These are phyloP conservation scores for Geotrichum restrictum DNA, from an alignment of 1,139 yeast genomes.

Conservation along the genomic window DNA sequence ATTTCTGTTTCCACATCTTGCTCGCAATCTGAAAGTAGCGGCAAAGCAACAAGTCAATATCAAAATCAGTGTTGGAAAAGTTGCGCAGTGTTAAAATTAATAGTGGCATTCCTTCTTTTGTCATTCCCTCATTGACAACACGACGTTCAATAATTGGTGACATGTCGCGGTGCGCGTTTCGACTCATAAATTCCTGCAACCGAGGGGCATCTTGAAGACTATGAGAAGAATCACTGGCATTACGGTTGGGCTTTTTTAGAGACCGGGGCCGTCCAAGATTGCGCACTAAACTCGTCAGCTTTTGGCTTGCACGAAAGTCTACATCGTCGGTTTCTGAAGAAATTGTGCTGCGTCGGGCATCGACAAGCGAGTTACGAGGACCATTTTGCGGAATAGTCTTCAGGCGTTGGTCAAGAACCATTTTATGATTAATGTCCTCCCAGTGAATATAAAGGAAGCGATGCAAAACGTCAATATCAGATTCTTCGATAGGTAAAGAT, in stretches of 20 bases:
- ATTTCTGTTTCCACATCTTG: slow-evolving; percentile 71
- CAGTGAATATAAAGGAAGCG: slow-evolving; percentile 62
- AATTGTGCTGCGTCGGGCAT: slow-evolving; percentile 3
- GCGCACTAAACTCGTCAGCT: slow-evolving; percentile 28
- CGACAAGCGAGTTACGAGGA: slow-evolving; percentile 22
- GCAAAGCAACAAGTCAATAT: slow-evolving; percentile 56
- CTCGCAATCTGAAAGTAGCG: slow-evolving; percentile 64
- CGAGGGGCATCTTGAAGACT: slow-evolving; percentile 32
- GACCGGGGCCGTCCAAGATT: slow-evolving; percentile 31
- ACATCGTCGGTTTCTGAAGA: slow-evolving; percentile 22
- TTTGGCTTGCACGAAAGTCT: slow-evolving; percentile 24
- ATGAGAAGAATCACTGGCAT: neutral
- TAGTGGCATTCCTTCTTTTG: slow-evolving; percentile 70
- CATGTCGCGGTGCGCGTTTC: slow-evolving; percentile 55
- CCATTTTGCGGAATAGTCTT: slow-evolving; percentile 10
- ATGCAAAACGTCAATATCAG: slow-evolving; percentile 44
- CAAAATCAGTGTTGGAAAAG: slow-evolving; percentile 45
- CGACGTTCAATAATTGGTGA: slow-evolving; percentile 46
- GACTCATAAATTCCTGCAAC: slow-evolving; percentile 70
- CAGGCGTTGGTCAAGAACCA: slow-evolving; percentile 24
- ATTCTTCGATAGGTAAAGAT: neutral
- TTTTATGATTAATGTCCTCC: slow-evolving; percentile 43
- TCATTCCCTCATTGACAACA: slow-evolving; percentile 59
- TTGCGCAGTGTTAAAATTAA: slow-evolving; percentile 53
- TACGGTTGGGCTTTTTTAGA: neutral